Conservation (phyloP, 495 filamentous ascomycete species). For the Pseudotulostoma volvatum region DNA sequence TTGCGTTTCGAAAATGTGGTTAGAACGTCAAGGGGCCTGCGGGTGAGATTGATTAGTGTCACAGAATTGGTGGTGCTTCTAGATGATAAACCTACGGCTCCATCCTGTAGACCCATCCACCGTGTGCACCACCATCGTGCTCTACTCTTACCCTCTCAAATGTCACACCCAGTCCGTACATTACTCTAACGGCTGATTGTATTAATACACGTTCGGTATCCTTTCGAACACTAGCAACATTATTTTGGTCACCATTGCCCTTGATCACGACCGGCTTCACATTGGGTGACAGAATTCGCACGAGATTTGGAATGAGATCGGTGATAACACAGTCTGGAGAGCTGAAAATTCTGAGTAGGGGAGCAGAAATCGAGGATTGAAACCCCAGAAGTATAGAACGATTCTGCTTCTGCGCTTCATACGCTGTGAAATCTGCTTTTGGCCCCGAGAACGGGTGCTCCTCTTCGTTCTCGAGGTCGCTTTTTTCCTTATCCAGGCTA, state of each 20-base stretch:
- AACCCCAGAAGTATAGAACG: constrained; percentile 36
- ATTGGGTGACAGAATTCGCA: constrained; percentile 69
- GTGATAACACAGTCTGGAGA: constrained; percentile 55
- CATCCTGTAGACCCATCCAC: constrained; percentile 80
- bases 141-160: constrained; percentile 76
- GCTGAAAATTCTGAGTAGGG: constrained; percentile 57
- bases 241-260: constrained; percentile 45
- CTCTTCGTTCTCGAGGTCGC: constrained; percentile 32
- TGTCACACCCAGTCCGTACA: constrained; percentile 59
- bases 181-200: constrained; percentile 57
- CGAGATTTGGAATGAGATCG: constrained; percentile 69
- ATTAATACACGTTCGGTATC: constrained; percentile 72
- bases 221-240: constrained; percentile 70
- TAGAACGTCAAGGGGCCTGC: constrained; percentile 54
- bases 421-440: constrained; percentile 59
- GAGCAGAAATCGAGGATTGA: constrained; percentile 38
- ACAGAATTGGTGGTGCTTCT: too few relatives aligned
- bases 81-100: constrained; percentile 62
- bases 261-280: constrained; percentile 86
- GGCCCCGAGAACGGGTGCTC: constrained; percentile 63
- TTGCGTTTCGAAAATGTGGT: constrained; percentile 25
- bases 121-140: constrained; percentile 32
- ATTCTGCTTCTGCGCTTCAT: constrained; percentile 58
- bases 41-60: too few relatives aligned
- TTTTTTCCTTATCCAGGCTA: constrained; percentile 14